Percentiles rank a stretch among this genome's conserved stretches.
Evolutionary conservation across 371 early-diverging fungal genomes (phyloP).

Genomic region (Mortierella sp.): DNA sequence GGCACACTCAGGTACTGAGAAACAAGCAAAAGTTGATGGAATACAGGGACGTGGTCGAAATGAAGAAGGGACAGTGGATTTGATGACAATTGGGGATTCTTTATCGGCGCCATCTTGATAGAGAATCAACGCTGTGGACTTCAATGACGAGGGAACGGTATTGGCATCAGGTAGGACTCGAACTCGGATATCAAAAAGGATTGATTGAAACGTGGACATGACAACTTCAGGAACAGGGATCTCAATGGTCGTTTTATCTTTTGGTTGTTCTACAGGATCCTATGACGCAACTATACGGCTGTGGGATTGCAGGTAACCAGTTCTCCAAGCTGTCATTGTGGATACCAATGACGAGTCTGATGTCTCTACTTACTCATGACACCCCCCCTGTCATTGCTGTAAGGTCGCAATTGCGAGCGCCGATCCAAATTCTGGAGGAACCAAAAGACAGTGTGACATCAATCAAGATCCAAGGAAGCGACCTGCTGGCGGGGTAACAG

Average conservation of each 20-base stretch:
- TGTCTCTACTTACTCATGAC: too few species aligned
- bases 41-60: too few species aligned
- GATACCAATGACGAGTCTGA: background rate
- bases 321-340: background rate
- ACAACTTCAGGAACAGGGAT: too few species aligned
- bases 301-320: conserved; percentile 84
- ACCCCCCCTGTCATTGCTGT: too few species aligned
- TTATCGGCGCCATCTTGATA: too few species aligned
- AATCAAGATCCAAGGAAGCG: conserved; percentile 71
- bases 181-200: background rate
- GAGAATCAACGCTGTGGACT: conserved; percentile 85
- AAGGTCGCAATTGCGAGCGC: conserved; percentile 72
- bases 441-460: conserved; percentile 90
- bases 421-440: conserved; percentile 89
- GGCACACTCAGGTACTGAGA: conserved; percentile 80
- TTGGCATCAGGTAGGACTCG: conserved; percentile 71
- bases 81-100: too few species aligned
- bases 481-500: conserved; percentile 81
- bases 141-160: conserved; percentile 83
- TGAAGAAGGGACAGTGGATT: too few species aligned
- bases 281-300: conserved; percentile 91
- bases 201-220: too few species aligned
- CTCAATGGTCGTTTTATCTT: background rate
- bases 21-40: too few species aligned
- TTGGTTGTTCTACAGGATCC: conserved; percentile 64